Conservation (phyloP, 495 filamentous ascomycete genomes). For the Penicillium malachiteum region DNA sequence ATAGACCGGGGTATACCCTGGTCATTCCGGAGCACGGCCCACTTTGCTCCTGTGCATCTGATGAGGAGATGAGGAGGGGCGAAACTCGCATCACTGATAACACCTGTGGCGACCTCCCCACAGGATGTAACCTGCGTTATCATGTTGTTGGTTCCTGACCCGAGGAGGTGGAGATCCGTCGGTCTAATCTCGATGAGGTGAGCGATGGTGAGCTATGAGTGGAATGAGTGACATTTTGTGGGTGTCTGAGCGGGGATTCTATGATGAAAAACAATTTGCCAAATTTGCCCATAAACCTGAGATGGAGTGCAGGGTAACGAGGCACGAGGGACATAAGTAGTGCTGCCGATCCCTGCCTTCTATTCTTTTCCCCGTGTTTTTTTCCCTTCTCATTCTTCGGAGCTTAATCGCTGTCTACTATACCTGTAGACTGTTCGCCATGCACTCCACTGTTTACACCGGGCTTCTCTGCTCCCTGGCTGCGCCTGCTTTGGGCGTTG, state of each 20-base stretch:
- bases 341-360: conserved; percentile 13
- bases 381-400: not conserved
- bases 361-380: not conserved
- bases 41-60: not conserved
- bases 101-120: conserved; percentile 2
- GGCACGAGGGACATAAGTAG: conserved; percentile 13
- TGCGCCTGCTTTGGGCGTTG: conserved; percentile 16
- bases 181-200: conserved; percentile 2
- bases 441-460: conserved; percentile 17
- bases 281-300: not conserved
- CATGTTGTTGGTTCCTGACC: not conserved
- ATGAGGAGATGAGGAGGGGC: not conserved
- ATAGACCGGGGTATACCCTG: not conserved
- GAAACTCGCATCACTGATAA: conserved; percentile 6
- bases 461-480: conserved; percentile 22
- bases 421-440: conserved; percentile 7
- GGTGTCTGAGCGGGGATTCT: conserved; percentile 1
- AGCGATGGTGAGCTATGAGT: not conserved
- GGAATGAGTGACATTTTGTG: not conserved
- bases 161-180: conserved; percentile 13
- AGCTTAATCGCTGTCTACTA: not conserved
- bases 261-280: conserved; percentile 2
- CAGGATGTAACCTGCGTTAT: conserved; percentile 14
- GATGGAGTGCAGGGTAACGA: not conserved
- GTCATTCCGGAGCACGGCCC: not conserved